Evolutionary conservation across 441 rosid species (phyloP).

Genomic region (Hura crepitans): DNA sequence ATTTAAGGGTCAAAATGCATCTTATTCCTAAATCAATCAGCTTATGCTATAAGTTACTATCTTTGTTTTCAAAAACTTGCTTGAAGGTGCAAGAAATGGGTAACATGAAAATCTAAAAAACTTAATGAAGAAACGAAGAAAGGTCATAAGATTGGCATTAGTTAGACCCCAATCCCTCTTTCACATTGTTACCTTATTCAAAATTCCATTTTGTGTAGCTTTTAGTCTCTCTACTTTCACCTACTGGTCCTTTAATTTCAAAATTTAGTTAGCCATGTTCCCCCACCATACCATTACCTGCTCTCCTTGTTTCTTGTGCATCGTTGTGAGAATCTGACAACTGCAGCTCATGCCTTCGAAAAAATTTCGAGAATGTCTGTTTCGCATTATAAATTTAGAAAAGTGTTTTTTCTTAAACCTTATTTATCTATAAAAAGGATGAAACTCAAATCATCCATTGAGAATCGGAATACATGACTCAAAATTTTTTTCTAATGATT

Average conservation of each 20-base stretch:
- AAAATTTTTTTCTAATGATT: too few species aligned
- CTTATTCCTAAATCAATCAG: too few species aligned
- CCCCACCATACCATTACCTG: slow-evolving; percentile 38
- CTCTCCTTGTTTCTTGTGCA: slow-evolving; percentile 34
- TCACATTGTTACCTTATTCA: slow-evolving; percentile 18
- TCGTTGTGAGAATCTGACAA: slow-evolving; percentile 36
- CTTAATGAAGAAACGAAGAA: slow-evolving; percentile 6
- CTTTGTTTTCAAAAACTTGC: slow-evolving; percentile 11
- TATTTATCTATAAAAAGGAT: too few species aligned
- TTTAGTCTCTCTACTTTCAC: slow-evolving; percentile 27
- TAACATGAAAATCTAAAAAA: not conserved
- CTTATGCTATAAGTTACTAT: not conserved
- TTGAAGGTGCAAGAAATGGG: slow-evolving; percentile 26
- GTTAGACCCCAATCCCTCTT: slow-evolving; percentile 25
- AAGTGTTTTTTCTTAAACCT: too few species aligned
- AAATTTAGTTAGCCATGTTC: slow-evolving; percentile 34
- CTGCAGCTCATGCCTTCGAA: slow-evolving; percentile 36
- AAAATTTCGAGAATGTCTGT: slow-evolving; percentile 42
- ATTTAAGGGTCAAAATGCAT: too few species aligned
- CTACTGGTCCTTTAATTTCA: slow-evolving; percentile 43
- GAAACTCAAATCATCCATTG: too few species aligned
- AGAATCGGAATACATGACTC: too few species aligned
- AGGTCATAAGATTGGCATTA: slow-evolving; percentile 22
- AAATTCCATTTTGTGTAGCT: slow-evolving; percentile 11
- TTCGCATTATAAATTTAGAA: too few species aligned